Conservation (phyloP, 257 asterid genomes). For the Gynochthodes officinalis region DNA sequence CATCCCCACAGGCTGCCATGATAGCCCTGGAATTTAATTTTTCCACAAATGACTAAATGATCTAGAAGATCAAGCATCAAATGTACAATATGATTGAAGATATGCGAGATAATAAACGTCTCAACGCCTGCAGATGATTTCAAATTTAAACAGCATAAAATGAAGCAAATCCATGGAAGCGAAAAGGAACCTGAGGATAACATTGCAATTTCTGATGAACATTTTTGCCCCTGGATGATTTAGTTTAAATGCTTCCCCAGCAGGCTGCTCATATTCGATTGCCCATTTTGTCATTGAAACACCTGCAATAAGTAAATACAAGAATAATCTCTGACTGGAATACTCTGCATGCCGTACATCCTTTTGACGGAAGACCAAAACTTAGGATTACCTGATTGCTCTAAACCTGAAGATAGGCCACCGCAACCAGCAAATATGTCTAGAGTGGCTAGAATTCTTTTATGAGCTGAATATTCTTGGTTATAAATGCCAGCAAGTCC, state of each 20-base stretch:
- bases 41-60: background rate
- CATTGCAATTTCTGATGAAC: conserved; percentile 20
- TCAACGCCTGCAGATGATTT: background rate
- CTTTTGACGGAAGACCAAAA: background rate
- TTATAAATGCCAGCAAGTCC: background rate
- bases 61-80: background rate
- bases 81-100: background rate
- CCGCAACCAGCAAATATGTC: conserved; percentile 32
- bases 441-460: conserved; percentile 9
- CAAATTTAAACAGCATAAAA: background rate
- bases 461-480: background rate
- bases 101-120: background rate
- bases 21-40: conserved; percentile 18
- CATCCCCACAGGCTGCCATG: conserved; percentile 24
- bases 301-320: conserved; percentile 7
- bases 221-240: conserved; percentile 24
- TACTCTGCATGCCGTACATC: background rate
- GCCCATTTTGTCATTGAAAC: conserved; percentile 27
- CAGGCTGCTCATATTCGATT: conserved; percentile 21
- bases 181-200: conserved; percentile 18
- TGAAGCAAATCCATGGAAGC: background rate
- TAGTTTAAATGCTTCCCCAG: conserved; percentile 20
- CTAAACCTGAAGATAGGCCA: conserved; percentile 29
- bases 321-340: background rate
- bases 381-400: conserved; percentile 20